Base-by-base conservation (phyloP, 73 alveolate genomes). In the Paramecium primaurelia region DNA sequence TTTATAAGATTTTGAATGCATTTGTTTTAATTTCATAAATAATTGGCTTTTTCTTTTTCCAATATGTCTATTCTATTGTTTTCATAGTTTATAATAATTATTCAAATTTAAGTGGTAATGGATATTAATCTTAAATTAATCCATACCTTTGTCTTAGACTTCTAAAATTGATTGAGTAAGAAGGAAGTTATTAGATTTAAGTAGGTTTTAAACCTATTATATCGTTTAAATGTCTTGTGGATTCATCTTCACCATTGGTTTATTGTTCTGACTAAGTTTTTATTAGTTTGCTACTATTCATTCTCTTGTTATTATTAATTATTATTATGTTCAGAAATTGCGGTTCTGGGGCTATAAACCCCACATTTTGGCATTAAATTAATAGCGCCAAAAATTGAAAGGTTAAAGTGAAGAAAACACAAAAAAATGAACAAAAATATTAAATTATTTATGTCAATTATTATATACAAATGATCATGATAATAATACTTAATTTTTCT, bases 131-230 rank as follows among this genome's bases (percentile, higher is more conserved):
- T 8, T 34, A 71, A 37, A 71, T 22, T 28, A 20, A 34, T 2
- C 86, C 86, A 71, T 10, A 71, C 44, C 86, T 71, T 22, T 71
- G 20, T 37, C 86, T 71, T 6, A 71, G 44, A 71, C 86, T 71
- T n/a, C 37, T 18, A 37, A 71, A 71, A 18, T 30, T 30, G 60
- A 71, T 71, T 11, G 28, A 8, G 16, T 71, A 34, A 34, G 59
- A 22, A 20, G 26, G 59, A 30, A 58, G 59, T 60, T 30, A 60
- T 40, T 71, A 3, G 37, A 20, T 71, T 71, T 71, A 8, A 8
- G 51, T 18, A 8, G 14, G n/a, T 37, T 71, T 71, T 7, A 20
- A 2, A 20, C 16, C 36, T 22, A 28, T 7, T 7, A 8, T 30
- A 34, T 71, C 86, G 37, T 32, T 30, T 11, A 71, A 20, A 71